Evolutionary conservation across 208 protist genomes (phyloP).

Genomic region (Acanthamoeba comandoni): DNA sequence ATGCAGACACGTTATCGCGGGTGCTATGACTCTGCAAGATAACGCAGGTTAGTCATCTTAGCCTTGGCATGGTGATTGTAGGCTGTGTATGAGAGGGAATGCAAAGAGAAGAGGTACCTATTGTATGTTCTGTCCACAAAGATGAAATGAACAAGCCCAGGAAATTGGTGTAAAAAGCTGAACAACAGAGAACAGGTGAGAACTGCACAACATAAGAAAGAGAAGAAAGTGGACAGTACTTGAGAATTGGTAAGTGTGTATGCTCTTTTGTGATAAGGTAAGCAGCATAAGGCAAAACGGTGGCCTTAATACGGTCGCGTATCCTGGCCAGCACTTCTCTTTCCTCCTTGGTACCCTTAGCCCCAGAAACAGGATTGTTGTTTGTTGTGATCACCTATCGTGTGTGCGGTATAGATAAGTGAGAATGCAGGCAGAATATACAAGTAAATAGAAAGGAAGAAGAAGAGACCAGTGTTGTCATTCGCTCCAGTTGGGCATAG

Average conservation of each 20-base stretch:
- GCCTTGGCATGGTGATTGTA: no score
- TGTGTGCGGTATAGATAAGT: no score
- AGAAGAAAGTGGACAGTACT: no score
- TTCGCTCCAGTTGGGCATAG: constrained; percentile 45
- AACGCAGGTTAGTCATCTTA: no score
- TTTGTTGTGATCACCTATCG: not conserved
- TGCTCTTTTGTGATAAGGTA: constrained; percentile 72
- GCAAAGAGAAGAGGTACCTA: not conserved
- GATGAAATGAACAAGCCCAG: constrained; percentile 78
- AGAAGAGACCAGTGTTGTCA: constrained; percentile 52
- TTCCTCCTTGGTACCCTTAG: not conserved
- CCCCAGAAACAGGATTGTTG: not conserved
- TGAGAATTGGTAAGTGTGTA: constrained; percentile 64
- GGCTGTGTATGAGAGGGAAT: not conserved
- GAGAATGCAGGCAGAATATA: no score
- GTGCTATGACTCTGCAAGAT: constrained; percentile 65
- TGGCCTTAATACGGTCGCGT: no score
- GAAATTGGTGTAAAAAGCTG: constrained; percentile 75
- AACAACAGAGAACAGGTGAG: not conserved
- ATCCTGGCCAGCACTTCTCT: not conserved
- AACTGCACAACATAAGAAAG: not conserved
- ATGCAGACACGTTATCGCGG: constrained; percentile 70
- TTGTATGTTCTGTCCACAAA: constrained; percentile 76
- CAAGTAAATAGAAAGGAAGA: no score
- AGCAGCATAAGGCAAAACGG: constrained; percentile 47